phyloP scores from a whole-genome alignment of 306 rosid genomes.

The Geum urbanum region DNA sequence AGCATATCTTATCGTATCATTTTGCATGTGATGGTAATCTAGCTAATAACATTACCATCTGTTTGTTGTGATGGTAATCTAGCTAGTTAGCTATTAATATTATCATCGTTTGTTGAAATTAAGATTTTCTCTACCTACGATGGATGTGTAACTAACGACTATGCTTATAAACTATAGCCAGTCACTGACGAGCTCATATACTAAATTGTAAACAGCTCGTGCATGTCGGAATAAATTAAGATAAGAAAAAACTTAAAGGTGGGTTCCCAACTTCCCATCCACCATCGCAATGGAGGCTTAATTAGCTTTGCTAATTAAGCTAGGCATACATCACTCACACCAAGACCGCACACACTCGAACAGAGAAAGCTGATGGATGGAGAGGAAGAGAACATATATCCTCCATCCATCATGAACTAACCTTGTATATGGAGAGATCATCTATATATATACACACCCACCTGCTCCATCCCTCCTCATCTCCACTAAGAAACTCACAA shows the following conservation, averaged over 20 bases:
- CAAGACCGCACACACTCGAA: not conserved
- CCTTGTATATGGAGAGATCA: not conserved
- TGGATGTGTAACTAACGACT: not conserved
- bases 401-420: slow-evolving; percentile 1
- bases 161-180: not conserved
- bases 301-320: not conserved
- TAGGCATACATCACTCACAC: not conserved
- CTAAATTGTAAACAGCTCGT: not conserved
- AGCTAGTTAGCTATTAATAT: not conserved
- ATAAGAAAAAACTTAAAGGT: not conserved
- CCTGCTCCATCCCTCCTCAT: not conserved
- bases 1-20: not conserved
- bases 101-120: not conserved
- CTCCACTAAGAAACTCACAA: slow-evolving; percentile 5
- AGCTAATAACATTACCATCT: not conserved
- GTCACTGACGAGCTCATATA: not conserved
- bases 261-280: slow-evolving; percentile 2
- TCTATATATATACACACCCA: not conserved
- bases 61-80: not conserved
- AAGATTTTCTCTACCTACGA: not conserved
- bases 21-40: not conserved
- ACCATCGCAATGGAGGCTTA: slow-evolving; percentile 1
- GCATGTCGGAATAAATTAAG: slow-evolving; percentile 2
- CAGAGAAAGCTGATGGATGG: not conserved
- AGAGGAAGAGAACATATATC: not conserved